Base-by-base conservation (phyloP, 2,329 filamentous ascomycete species). In the Trichophyton benhamiae region DNA sequence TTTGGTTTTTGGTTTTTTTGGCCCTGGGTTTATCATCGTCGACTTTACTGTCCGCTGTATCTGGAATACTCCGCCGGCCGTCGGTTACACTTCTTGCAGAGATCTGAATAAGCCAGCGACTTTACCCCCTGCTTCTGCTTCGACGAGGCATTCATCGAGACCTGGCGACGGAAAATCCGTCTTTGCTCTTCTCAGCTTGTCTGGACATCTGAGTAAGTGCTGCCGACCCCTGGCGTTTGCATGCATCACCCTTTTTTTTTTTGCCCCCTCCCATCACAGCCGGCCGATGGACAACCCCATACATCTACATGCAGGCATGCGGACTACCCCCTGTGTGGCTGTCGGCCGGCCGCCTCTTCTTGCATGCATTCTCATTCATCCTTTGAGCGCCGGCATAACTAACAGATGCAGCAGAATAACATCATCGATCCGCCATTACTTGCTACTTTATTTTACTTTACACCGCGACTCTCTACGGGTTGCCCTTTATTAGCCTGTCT, bases 41-140 rank as follows among this genome's bases (percentile, higher is more conserved):
- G 15, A 8, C 41, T 44, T 8, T 44, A 25, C 17, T 58, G 22
- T 20, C 20, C 13, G 33, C 55, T 58, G 33, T 41, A 58, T 58
- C 55, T 58, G 55, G 55, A 58, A 58, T 58, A 58, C 55, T 58
- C 55, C 55, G 55, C 41, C 36, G 55, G 33, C 55, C 22, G 22
- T 58, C 55, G 55, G 55, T 58, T 44, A 58, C 55, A 41, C 55
- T 58, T 44, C 20, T 58, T 58, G 55, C 17, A 55, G 41, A 44
- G 41, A 58, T 44, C 20, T 44, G 36, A 58, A 58, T 36, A 55
- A 55, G 52, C 52, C 52, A 55, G 13, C n/a, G 30, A 15, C 52
- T 55, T 30, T 2, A 55, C 25, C 33, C 33, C 33, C 33, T 38
- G 33, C 33, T 38, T 13, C 33, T 38, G 11, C 33, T 38, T 38